Percentiles rank a stretch among this genome's conserved stretches.
Evolutionary conservation across 1,284 basidiomycete species (phyloP).

Genomic region (Pisolithus thermaeus): DNA sequence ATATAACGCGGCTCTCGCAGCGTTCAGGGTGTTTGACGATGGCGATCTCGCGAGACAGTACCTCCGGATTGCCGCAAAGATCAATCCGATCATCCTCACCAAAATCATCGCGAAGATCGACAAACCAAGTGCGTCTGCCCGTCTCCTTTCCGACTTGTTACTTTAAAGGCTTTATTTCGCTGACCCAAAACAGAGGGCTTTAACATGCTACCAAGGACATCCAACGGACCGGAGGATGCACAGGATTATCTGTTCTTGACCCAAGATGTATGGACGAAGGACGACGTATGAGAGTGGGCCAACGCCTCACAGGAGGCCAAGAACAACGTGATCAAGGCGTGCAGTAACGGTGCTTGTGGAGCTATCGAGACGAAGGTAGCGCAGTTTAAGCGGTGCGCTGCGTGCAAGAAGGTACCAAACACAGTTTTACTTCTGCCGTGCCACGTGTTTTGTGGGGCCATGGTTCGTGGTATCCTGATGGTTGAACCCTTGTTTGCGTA

Average conservation of each 20-base stretch:
- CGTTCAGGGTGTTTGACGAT: constrained; percentile 37
- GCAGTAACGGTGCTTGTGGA: constrained; percentile 22
- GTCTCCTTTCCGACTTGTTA: neutral
- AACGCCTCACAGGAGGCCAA: constrained; percentile 30
- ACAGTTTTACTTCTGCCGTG: neutral
- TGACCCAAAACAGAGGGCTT: constrained; percentile 21
- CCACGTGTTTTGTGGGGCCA: too few relatives aligned
- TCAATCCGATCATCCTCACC: constrained; percentile 32
- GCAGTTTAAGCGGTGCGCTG: constrained; percentile 33
- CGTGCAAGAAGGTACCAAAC: constrained; percentile 23
- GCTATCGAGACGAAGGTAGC: constrained; percentile 22
- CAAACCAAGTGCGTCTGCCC: constrained; percentile 22
- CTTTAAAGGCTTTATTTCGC: neutral
- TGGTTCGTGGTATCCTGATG: neutral
- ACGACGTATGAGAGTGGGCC: constrained; percentile 39
- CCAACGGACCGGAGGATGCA: constrained; percentile 36
- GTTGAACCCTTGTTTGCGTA: constrained; percentile 3
- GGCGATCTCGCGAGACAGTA: constrained; percentile 35
- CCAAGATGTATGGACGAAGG: constrained; percentile 39
- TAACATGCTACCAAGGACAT: constrained; percentile 26
- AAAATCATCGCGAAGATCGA: constrained; percentile 34
- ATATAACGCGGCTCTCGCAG: constrained; percentile 37
- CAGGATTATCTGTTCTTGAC: constrained; percentile 41
- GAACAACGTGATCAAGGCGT: constrained; percentile 25
- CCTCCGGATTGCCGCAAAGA: constrained; percentile 29